These are phyloP conservation scores for Eucommia ulmoides DNA, from an alignment of 257 asterid genomes.

Conservation along the genomic window DNA sequence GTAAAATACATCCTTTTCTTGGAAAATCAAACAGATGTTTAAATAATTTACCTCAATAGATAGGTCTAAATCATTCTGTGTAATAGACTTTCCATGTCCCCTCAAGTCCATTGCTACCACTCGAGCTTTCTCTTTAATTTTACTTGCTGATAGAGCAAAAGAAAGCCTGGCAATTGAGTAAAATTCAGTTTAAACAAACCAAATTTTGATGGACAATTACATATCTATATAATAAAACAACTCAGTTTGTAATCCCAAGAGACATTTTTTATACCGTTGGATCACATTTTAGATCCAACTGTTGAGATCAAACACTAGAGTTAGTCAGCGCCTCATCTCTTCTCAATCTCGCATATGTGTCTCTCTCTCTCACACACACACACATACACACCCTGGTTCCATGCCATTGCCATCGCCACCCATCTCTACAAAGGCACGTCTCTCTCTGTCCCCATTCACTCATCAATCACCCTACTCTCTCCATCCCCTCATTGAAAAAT, in stretches of 20 bases:
- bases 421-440: no score
- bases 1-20: not conserved
- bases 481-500: no score
- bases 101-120: slow-evolving; percentile 85
- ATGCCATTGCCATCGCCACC: no score
- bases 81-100: slow-evolving; percentile 88
- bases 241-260: not conserved
- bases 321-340: not conserved
- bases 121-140: slow-evolving; percentile 66
- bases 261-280: not conserved
- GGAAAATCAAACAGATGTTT: not conserved
- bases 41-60: slow-evolving; percentile 57
- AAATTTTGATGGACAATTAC: not conserved
- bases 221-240: no score
- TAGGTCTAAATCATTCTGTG: slow-evolving; percentile 77
- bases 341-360: not conserved
- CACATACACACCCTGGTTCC: no score
- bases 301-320: no score
- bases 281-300: no score
- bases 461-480: no score
- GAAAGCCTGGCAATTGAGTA: slow-evolving; percentile 49
- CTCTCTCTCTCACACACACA: not conserved
- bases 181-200: not conserved
- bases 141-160: slow-evolving; percentile 63
- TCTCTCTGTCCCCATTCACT: no score